Percentiles rank a stretch among this genome's conserved stretches.
Evolutionary conservation across 2,329 filamentous ascomycete genomes (phyloP).

Genomic region (Fusarium musae): DNA sequence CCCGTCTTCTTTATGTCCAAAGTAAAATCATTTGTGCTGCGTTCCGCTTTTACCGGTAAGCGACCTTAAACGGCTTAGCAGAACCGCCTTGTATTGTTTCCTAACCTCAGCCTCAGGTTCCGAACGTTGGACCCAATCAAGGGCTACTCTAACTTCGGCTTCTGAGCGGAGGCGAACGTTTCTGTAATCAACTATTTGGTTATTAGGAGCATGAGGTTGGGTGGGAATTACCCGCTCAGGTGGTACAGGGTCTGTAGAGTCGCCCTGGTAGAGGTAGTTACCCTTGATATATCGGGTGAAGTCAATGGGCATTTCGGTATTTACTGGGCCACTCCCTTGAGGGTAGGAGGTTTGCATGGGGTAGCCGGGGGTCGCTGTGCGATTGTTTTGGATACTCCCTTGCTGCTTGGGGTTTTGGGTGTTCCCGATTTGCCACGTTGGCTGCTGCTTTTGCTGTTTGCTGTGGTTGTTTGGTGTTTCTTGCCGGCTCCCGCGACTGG

Average conservation of each 20-base stretch:
- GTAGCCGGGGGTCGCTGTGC: not conserved
- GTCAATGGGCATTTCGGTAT: not conserved
- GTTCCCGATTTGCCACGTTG: slow-evolving; percentile 19
- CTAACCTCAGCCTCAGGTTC: slow-evolving; percentile 31
- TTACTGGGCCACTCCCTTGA: slow-evolving; percentile 10
- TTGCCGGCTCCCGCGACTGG: slow-evolving; percentile 48
- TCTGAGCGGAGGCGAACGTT: slow-evolving; percentile 66
- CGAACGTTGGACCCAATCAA: slow-evolving; percentile 66
- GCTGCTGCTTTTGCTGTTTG: slow-evolving; percentile 11
- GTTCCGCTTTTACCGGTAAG: slow-evolving; percentile 19
- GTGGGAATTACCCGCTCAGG: slow-evolving; percentile 13
- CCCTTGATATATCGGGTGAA: slow-evolving; percentile 31
- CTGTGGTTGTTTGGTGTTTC: slow-evolving; percentile 17
- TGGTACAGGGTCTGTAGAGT: not conserved
- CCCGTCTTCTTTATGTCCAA: slow-evolving; percentile 17
- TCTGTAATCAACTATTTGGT: slow-evolving; percentile 18
- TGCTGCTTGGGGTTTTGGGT: slow-evolving; percentile 17
- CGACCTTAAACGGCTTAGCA: slow-evolving; percentile 36
- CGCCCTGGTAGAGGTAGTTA: slow-evolving; percentile 15
- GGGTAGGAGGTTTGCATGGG: slow-evolving; percentile 24
- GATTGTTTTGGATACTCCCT: slow-evolving; percentile 1
- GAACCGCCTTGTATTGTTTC: slow-evolving; percentile 31
- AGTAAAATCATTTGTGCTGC: slow-evolving; percentile 8
- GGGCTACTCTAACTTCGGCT: slow-evolving; percentile 70
- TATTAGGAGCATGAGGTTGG: slow-evolving; percentile 6